Evolutionary conservation across 148 eudicot genomes (phyloP).

Genomic region (Linanthus parryae): DNA sequence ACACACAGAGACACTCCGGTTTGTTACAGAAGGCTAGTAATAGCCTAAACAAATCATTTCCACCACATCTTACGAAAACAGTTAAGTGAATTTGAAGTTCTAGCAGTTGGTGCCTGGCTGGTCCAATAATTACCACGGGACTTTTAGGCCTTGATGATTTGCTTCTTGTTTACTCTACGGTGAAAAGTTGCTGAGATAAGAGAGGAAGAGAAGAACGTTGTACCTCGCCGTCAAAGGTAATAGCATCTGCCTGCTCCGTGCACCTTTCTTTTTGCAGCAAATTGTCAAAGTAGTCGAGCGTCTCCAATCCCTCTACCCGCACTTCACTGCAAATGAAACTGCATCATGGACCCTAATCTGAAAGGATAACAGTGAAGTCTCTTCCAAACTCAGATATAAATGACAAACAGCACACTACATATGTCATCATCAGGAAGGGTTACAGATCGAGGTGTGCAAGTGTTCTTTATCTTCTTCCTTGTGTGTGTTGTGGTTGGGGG

Average conservation of each 20-base stretch:
- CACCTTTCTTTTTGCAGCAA: conserved; percentile 47
- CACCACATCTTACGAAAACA: no score
- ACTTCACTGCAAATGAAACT: conserved; percentile 68
- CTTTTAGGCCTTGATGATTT: not conserved
- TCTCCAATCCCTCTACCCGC: conserved; percentile 90
- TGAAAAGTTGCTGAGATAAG: no score
- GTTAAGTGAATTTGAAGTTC: no score
- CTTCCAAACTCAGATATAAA: conserved; percentile 12
- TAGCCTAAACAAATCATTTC: no score
- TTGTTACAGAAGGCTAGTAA: no score
- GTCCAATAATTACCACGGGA: not conserved
- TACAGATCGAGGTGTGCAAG: no score
- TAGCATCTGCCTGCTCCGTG: conserved; percentile 92
- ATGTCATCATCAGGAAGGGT: no score
- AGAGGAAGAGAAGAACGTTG: conserved; percentile 8
- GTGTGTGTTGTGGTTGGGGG: no score
- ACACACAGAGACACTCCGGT: no score
- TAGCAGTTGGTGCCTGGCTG: no score
- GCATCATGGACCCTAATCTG: conserved; percentile 22
- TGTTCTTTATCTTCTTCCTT: no score
- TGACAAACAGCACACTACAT: not conserved
- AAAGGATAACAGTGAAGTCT: conserved; percentile 17
- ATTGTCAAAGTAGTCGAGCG: conserved; percentile 75
- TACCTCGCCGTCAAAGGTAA: conserved; percentile 91
- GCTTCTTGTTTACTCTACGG: no score